A percentile compares a stretch with the other conserved stretches of the same genome.
These are phyloP conservation scores for Arthrobotrys iridis DNA, from an alignment of 2,329 filamentous ascomycete genomes.

Conservation along the genomic window DNA sequence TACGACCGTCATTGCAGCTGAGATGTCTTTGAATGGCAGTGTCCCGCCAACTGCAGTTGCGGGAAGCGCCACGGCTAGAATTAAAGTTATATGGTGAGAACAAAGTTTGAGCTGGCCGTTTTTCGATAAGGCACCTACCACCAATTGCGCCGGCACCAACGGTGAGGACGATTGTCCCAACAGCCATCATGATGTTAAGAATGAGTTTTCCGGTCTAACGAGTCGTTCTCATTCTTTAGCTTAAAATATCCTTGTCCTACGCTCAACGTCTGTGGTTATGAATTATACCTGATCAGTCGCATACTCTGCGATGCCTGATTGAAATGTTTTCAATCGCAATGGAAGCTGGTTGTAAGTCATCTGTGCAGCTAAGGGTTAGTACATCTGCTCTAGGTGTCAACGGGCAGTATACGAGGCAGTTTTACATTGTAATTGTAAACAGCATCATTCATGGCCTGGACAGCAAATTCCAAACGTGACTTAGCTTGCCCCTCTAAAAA, in stretches of 20 bases:
- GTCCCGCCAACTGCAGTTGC: constrained; percentile 27
- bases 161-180: constrained; percentile 32
- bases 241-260: no score
- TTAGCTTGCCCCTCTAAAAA: constrained; percentile 42
- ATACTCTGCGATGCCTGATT: constrained; percentile 44
- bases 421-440: constrained; percentile 47
- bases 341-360: constrained; percentile 31
- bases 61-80: constrained; percentile 29
- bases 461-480: constrained; percentile 30
- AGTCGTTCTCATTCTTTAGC: no score
- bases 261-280: background rate
- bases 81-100: no score
- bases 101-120: no score
- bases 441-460: constrained; percentile 42
- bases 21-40: constrained; percentile 22
- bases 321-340: constrained; percentile 21
- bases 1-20: constrained; percentile 10
- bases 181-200: constrained; percentile 26
- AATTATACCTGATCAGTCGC: constrained; percentile 39
- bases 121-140: background rate
- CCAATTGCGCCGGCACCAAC: constrained; percentile 36
- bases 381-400: background rate
- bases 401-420: background rate
- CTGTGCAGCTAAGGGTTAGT: background rate
- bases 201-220: constrained; percentile 40